Evolutionary conservation across 768 basidiomycete genomes (phyloP), one percentile per base, ranked within the genome.

Genomic region (Boletus reticulatus): DNA sequence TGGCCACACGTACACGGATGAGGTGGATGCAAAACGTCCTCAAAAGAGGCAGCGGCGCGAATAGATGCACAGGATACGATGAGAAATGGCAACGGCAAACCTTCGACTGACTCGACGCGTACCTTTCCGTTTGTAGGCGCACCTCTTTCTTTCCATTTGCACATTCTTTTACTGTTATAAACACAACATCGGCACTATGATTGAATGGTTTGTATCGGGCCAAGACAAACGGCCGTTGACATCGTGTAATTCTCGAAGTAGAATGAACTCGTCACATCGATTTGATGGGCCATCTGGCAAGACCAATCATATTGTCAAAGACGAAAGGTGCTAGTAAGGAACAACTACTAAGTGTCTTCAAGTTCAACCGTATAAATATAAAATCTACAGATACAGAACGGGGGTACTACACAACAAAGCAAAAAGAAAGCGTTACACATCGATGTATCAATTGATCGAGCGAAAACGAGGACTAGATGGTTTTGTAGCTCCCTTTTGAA

Each of bases 131-230:
- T 29, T 9, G 27, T 29, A 29, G 27, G 8, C 9, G 27, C 27
- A 29, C 27, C 27, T 29, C 9, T 29, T 4, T 24, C 3, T 24
- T 24, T 3, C 5, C 5, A 4, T 24, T 6, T 24, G 24, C 3
- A 3, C 22, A 22, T 22, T 22, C 22, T 22, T 22, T 22, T 22
- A 22, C 22, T 22, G 22, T 22, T 22, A 22, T 22, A 81, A 85
- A 59, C 68, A 82, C 50, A 91, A 89, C 60, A 92, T 96, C 62
- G 83, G 12, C 84, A 89, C 63, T 98, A 81, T 6, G 4, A 27
- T 27, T 67, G 84, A 90, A 64, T 98, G 95, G 95, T 4, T 65
- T 58, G 24, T 71, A 71, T 43, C 69, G 69, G 69, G 59, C 34
- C n/a, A 42, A 52, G 50, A 37, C 47, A 20, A 22, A 27, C 27